Conservation (phyloP, 2,329 filamentous ascomycete genomes). For the Aspergillus spinulosporus region DNA sequence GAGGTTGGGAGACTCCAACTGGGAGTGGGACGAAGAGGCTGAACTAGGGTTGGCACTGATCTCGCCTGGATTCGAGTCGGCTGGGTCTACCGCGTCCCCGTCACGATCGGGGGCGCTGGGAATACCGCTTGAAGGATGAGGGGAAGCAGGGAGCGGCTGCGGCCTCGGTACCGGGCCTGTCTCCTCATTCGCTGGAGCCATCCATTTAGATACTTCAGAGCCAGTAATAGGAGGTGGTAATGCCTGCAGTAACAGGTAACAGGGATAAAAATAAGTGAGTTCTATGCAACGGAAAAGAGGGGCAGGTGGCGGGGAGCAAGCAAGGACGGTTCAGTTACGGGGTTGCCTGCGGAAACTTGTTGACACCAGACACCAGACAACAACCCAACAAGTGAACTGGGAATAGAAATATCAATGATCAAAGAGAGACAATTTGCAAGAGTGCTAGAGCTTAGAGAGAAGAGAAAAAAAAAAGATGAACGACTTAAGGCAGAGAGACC, state of each 20-base stretch:
- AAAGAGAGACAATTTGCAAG: conserved; percentile 3
- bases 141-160: conserved; percentile 28
- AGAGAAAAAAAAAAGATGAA: too few species aligned
- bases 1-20: conserved; percentile 17
- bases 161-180: conserved; percentile 33
- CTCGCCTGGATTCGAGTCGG: conserved; percentile 13
- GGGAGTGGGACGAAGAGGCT: conserved; percentile 5
- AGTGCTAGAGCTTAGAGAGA: conserved; percentile 1
- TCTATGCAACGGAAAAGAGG: conserved; percentile 18
- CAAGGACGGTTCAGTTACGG: conserved; percentile 10
- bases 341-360: conserved; percentile 9
- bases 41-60: conserved; percentile 17
- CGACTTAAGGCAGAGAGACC: not conserved
- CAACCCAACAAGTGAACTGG: conserved; percentile 5
- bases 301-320: conserved; percentile 16
- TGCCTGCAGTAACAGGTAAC: conserved; percentile 9
- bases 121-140: conserved; percentile 12
- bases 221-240: conserved; percentile 6
- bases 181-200: conserved; percentile 45
- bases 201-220: conserved; percentile 38
- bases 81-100: conserved; percentile 11
- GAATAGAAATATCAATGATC: conserved; percentile 1
- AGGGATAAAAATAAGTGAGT: conserved; percentile 20
- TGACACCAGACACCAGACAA: conserved; percentile 3
- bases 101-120: conserved; percentile 17